These are phyloP conservation scores for Ustilago shanxiensis DNA, from an alignment of 1,284 basidiomycete species.

Conservation along the genomic window DNA sequence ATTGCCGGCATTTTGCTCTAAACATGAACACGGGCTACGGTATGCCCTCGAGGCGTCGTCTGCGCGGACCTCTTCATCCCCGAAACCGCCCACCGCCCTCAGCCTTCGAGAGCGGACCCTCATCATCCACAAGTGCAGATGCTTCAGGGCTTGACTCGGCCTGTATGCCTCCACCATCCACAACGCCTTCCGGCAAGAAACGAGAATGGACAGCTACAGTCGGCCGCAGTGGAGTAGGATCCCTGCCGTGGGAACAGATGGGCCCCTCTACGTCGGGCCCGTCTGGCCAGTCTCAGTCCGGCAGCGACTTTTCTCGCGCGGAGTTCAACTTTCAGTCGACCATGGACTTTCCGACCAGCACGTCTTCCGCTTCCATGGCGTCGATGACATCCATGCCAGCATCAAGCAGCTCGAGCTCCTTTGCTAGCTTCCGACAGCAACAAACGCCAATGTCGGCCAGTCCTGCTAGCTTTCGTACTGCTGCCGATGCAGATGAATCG, in stretches of 20 bases:
- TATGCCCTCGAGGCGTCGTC: constrained; percentile 36
- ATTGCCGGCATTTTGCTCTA: background rate
- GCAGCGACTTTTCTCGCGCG: constrained; percentile 10
- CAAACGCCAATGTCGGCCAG: constrained; percentile 39
- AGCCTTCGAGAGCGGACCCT: constrained; percentile 12
- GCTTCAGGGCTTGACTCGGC: background rate
- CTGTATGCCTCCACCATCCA: constrained; percentile 25
- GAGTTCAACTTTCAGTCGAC: constrained; percentile 43
- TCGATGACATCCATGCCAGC: constrained; percentile 38
- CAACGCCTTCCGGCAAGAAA: constrained; percentile 30
- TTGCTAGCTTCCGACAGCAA: constrained; percentile 33
- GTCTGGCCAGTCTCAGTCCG: constrained; percentile 15
- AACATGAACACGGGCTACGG: constrained; percentile 48
- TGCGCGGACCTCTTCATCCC: constrained; percentile 41
- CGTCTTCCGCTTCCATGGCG: constrained; percentile 25
- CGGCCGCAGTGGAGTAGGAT: constrained; percentile 20
- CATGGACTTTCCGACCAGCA: constrained; percentile 28
- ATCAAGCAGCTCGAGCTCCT: constrained; percentile 26
- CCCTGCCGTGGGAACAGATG: constrained; percentile 40
- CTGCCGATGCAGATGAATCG: constrained; percentile 28
- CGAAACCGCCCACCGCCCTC: constrained; percentile 26
- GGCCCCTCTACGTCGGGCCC: constrained; percentile 32
- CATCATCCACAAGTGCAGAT: background rate
- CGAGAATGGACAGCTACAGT: constrained; percentile 39
- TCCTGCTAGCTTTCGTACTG: constrained; percentile 40